Conservation (phyloP, 495 filamentous ascomycete species). For the Poronia punctata region DNA sequence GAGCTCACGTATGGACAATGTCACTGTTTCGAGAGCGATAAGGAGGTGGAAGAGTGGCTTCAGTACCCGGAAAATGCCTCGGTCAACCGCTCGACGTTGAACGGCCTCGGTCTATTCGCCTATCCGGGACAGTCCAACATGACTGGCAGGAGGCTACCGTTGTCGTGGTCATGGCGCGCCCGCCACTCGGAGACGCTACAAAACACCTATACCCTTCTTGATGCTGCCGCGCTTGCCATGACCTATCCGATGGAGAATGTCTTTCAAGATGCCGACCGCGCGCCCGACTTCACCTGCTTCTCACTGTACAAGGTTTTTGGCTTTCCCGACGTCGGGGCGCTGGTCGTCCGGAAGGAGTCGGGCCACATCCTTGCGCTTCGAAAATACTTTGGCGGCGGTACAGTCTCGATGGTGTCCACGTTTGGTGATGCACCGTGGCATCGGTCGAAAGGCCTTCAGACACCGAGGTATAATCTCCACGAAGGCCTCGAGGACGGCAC, state of each 20-base stretch:
- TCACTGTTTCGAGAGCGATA: slow-evolving; percentile 57
- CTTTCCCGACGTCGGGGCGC: slow-evolving; percentile 66
- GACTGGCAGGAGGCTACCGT: slow-evolving; percentile 61
- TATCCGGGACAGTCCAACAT: slow-evolving; percentile 79
- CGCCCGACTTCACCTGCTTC: slow-evolving; percentile 66
- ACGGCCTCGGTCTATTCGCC: slow-evolving; percentile 54
- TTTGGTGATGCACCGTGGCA: slow-evolving; percentile 54
- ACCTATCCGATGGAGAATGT: slow-evolving; percentile 52
- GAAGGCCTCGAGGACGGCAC: slow-evolving; percentile 73
- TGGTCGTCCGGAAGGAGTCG: slow-evolving; percentile 59
- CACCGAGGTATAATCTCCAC: slow-evolving; percentile 42
- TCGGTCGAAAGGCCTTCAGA: slow-evolving; percentile 46
- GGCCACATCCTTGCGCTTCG: slow-evolving; percentile 55
- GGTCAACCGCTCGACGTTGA: slow-evolving; percentile 18
- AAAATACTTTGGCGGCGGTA: slow-evolving; percentile 72
- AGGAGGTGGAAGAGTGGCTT: slow-evolving; percentile 63
- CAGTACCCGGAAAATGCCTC: slow-evolving; percentile 18
- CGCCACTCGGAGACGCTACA: slow-evolving; percentile 37
- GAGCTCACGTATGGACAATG: slow-evolving; percentile 50
- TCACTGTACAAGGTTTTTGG: slow-evolving; percentile 83
- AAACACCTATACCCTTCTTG: slow-evolving; percentile 58
- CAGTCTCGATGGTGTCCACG: slow-evolving; percentile 61
- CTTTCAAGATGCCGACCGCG: slow-evolving; percentile 49
- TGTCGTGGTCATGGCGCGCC: slow-evolving; percentile 50
- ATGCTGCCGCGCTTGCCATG: slow-evolving; percentile 66